A percentile compares a stretch with the other conserved stretches of the same genome.
Evolutionary conservation across 2,329 filamentous ascomycete genomes (phyloP).

Genomic region (Calonectria leucothoes): DNA sequence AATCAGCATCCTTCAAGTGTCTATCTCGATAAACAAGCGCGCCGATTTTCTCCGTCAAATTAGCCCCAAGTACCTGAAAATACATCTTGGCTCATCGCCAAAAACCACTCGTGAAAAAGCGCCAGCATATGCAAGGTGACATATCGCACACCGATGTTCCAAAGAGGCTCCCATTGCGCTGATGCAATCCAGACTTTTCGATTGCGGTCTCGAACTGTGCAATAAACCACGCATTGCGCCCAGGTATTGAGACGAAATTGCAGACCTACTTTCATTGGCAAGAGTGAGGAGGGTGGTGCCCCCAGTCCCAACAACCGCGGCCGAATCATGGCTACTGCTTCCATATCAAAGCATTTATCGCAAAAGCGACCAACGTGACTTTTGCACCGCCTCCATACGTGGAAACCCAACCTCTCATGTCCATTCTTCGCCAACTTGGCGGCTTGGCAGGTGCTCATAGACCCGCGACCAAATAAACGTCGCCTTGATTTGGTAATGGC

Average conservation of each 20-base stretch:
- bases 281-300: background rate
- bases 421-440: background rate
- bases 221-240: slow-evolving; percentile 1
- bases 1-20: background rate
- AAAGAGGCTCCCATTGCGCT: background rate
- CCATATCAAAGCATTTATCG: background rate
- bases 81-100: background rate
- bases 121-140: background rate
- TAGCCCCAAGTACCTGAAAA: background rate
- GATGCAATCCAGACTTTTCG: background rate
- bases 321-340: background rate
- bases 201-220: background rate
- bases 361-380: slow-evolving; percentile 17
- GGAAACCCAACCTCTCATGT: slow-evolving; percentile 6
- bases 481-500: slow-evolving; percentile 7
- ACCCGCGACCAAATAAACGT: background rate
- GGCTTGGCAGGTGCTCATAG: slow-evolving; percentile 2
- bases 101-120: background rate
- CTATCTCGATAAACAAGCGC: background rate
- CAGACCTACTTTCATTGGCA: background rate
- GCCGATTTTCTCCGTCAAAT: background rate
- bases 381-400: slow-evolving; percentile 19
- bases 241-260: slow-evolving; percentile 6
- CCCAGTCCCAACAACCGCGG: background rate
- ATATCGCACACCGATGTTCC: background rate